Evolutionary conservation across 2,329 filamentous ascomycete species (phyloP).

Genomic region (Penicillium sp.): DNA sequence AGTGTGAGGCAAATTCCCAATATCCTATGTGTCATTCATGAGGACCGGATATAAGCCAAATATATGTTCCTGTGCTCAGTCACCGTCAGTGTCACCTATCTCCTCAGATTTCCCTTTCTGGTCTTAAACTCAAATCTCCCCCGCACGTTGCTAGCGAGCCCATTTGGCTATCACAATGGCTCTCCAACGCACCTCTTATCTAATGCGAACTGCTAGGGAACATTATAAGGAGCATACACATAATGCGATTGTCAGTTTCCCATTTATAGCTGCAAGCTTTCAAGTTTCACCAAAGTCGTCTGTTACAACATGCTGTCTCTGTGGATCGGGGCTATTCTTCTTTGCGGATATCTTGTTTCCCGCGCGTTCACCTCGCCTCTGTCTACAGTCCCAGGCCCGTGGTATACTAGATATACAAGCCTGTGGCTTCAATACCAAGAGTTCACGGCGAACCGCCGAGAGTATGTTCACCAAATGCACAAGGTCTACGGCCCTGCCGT

Average conservation of each 20-base stretch:
- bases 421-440: conserved; percentile 33
- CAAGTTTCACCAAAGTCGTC: neutral
- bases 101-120: conserved; percentile 17
- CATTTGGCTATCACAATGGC: neutral
- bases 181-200: conserved; percentile 4
- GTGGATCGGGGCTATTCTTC: conserved; percentile 11
- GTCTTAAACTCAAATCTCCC: conserved; percentile 10
- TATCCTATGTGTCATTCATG: too few species aligned
- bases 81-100: conserved; percentile 16
- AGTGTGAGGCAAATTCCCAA: too few species aligned
- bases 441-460: conserved; percentile 27
- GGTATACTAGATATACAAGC: conserved; percentile 30
- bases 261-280: neutral
- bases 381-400: conserved; percentile 29
- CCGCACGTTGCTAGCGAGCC: conserved; percentile 13
- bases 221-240: conserved; percentile 9
- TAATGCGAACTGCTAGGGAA: conserved; percentile 2
- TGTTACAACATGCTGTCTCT: conserved; percentile 16
- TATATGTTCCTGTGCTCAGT: neutral
- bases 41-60: too few species aligned
- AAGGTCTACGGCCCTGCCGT: conserved; percentile 28
- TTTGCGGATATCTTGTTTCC: conserved; percentile 11
- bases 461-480: conserved; percentile 31
- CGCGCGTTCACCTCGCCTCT: conserved; percentile 17
- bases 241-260: neutral